Evolutionary conservation across 805 yeast genomes (phyloP), one percentile per base, ranked within the genome.

Genomic region (Barnettozyma populi): DNA sequence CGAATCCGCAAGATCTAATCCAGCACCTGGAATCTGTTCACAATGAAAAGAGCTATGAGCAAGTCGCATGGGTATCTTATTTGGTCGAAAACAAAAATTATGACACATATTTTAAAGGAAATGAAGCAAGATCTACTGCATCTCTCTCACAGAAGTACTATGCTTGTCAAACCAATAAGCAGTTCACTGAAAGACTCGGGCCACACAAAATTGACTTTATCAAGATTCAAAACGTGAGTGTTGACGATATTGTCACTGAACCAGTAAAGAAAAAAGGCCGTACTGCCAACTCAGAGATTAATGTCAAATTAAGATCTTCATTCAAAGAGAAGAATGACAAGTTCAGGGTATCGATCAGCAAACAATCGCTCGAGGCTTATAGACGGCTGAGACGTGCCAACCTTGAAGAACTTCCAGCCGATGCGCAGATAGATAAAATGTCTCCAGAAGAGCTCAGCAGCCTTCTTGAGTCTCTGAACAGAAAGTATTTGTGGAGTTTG

Each of bases 1-100:
- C 79, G 0, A 62, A 84, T 46, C 69, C 81, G 1, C 86, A 80
- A 52, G 86, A 84, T 1, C 69, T 86, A 51, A 74, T 81, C 18
- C 76, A 79, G 52, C 92, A 86, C 62, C 69, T 83, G 48, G 72
- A 78, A 38, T 73, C 80, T 0, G 80, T 74, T 1, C 90, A 84
- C 59, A 41, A 38, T 8, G 42, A 41, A 11, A 36, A 44, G 25
- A 38, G 48, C 20, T 34, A 32, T 13, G 45, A 48, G 2, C 27
- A 25, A 14, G 45, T 54, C 27, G 45, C 50, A 11, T 57, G 60
- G 59, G 16, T 50, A 14, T 32, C 55, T 3, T 51, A 48, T 34
- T 6, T 57, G 18, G 53, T 49, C 20, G 56, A 57, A 38, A 21
- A 47, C 16, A 34, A 36, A 80, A 78, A 47, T 67, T 64, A 13